Evolutionary conservation across 2,329 filamentous ascomycete species (phyloP).

Genomic region (Tetracladium maxilliforme): DNA sequence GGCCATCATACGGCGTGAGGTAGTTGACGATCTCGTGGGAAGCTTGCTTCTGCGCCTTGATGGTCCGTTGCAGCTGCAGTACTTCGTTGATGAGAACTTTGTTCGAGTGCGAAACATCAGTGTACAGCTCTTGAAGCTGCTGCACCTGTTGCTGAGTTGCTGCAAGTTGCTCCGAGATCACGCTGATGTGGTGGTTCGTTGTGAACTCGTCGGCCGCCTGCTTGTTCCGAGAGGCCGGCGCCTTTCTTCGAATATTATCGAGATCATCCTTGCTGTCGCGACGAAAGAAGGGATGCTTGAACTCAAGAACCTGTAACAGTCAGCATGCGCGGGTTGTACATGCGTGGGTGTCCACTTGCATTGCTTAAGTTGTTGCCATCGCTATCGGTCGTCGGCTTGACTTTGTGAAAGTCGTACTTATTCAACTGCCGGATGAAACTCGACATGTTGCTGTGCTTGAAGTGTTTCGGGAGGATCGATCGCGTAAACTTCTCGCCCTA

Average conservation of each 20-base stretch:
- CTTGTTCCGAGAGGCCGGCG: slow-evolving; percentile 62
- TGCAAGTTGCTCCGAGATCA: slow-evolving; percentile 75
- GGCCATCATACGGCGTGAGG: no score
- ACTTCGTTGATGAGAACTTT: slow-evolving; percentile 48
- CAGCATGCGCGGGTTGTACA: no score
- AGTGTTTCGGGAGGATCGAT: slow-evolving; percentile 90
- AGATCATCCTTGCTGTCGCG: slow-evolving; percentile 91
- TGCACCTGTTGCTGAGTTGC: slow-evolving; percentile 90
- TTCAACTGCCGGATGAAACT: slow-evolving; percentile 93
- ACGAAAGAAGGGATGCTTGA: slow-evolving; percentile 93
- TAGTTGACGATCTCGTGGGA: slow-evolving; percentile 42
- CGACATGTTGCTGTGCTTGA: slow-evolving; percentile 98
- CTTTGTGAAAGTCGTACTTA: slow-evolving; percentile 98
- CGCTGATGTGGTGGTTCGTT: slow-evolving; percentile 74
- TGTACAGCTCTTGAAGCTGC: slow-evolving; percentile 70
- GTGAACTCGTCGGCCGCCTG: slow-evolving; percentile 58
- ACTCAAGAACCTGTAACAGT: slow-evolving; percentile 66
- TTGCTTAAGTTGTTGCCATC: slow-evolving; percentile 36
- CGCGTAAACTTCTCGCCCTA: slow-evolving; percentile 98
- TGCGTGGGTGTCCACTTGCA: no score
- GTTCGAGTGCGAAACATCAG: slow-evolving; percentile 55
- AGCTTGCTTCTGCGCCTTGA: no score
- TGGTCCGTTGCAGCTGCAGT: slow-evolving; percentile 42
- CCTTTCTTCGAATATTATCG: slow-evolving; percentile 92
- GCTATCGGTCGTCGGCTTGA: slow-evolving; percentile 80